Conservation (phyloP, 768 basidiomycete species). For the Mycena maculata region DNA sequence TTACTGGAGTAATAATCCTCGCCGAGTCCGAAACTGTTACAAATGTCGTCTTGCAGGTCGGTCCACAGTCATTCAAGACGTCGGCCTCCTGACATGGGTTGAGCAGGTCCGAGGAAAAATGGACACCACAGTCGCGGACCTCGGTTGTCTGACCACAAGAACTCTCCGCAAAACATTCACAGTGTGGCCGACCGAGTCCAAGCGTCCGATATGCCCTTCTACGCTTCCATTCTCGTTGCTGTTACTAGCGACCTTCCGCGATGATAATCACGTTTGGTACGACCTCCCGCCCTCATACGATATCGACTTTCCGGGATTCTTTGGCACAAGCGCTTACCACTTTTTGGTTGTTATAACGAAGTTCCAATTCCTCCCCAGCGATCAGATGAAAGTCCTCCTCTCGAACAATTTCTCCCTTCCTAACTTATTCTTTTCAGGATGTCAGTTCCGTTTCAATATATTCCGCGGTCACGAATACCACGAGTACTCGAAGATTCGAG, state of each 20-base stretch:
- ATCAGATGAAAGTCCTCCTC: not conserved
- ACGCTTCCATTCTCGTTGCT: slow-evolving; percentile 1
- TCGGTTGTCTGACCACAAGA: not conserved
- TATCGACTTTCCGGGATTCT: not conserved
- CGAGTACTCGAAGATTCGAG: not conserved
- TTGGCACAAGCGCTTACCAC: not conserved
- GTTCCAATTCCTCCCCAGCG: not conserved
- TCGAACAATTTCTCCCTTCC: not conserved
- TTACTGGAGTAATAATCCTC: not conserved
- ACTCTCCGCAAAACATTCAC: not conserved
- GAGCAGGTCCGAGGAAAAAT: not conserved
- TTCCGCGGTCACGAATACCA: not conserved
- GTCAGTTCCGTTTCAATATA: not conserved
- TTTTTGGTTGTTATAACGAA: not conserved
- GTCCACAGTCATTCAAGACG: not conserved
- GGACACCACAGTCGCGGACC: not conserved
- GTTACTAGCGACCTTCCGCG: not conserved
- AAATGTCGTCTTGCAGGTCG: not conserved
- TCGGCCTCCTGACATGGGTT: too few species aligned
- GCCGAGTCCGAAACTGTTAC: not conserved
- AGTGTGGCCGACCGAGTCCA: not conserved
- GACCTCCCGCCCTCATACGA: not conserved
- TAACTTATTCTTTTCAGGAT: not conserved
- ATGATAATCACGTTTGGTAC: not conserved
- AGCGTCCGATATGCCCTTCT: not conserved